These are phyloP conservation scores for Capsicum baccatum DNA, from an alignment of 257 asterid species.

Conservation along the genomic window DNA sequence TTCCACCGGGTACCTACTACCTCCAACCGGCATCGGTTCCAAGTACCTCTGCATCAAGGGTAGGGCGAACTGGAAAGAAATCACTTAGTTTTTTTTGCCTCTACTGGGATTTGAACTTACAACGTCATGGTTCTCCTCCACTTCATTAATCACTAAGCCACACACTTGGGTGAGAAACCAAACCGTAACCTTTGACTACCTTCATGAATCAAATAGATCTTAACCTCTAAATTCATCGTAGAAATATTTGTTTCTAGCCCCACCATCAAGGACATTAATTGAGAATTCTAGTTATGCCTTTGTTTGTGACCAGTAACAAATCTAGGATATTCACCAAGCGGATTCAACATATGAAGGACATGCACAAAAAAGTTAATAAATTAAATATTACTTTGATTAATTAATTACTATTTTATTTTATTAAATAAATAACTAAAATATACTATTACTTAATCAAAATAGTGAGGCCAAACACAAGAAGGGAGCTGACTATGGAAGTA, in stretches of 20 bases:
- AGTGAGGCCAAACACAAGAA: too few species aligned
- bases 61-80: not conserved
- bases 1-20: not conserved
- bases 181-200: not conserved
- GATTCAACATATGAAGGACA: too few species aligned
- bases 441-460: too few species aligned
- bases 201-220: constrained; percentile 5
- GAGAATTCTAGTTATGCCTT: not conserved
- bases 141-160: not conserved
- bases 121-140: not conserved
- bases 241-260: not conserved
- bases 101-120: not conserved
- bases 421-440: too few species aligned
- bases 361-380: too few species aligned
- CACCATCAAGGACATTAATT: not conserved
- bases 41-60: not conserved
- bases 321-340: too few species aligned
- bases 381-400: too few species aligned
- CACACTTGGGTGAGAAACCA: not conserved
- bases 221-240: not conserved
- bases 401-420: too few species aligned
- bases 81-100: not conserved
- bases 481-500: too few species aligned
- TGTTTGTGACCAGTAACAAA: not conserved
- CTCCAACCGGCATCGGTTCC: not conserved